Evolutionary conservation across 2,329 filamentous ascomycete genomes (phyloP).

Genomic region (Coleophoma crateriformis): DNA sequence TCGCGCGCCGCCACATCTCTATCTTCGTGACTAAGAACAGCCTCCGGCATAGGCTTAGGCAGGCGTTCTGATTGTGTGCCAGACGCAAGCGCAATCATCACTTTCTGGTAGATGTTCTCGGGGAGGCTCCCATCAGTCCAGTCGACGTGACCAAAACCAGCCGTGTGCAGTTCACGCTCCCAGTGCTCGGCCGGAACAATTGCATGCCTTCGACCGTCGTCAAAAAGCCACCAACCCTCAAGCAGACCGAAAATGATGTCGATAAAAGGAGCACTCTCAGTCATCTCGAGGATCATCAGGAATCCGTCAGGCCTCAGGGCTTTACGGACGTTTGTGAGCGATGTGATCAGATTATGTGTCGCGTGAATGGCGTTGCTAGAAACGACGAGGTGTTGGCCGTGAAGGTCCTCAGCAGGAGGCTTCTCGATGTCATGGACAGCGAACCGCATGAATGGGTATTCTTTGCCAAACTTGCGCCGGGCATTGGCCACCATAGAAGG

Average conservation of each 20-base stretch:
- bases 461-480: constrained; percentile 9
- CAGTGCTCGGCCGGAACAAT: constrained; percentile 8
- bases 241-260: constrained; percentile 22
- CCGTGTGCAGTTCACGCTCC: constrained; percentile 6
- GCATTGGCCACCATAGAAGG: constrained; percentile 20
- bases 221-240: constrained; percentile 24
- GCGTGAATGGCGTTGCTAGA: constrained; percentile 20
- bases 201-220: constrained; percentile 18
- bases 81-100: constrained; percentile 5
- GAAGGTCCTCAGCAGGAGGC: constrained; percentile 3
- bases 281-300: constrained; percentile 17
- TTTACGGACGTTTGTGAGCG: constrained; percentile 7
- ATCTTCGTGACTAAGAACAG: too few species aligned
- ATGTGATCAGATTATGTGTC: constrained; percentile 8
- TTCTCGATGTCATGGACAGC: constrained; percentile 14
- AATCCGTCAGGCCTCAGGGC: constrained; percentile 12
- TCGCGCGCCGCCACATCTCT: neutral
- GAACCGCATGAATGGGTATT: constrained; percentile 16
- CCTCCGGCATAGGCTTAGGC: neutral
- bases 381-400: constrained; percentile 14
- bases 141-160: constrained; percentile 6
- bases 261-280: constrained; percentile 13
- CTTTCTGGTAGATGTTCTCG: constrained; percentile 4
- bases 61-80: neutral
- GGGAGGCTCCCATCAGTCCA: constrained; percentile 12